phyloP scores from a whole-genome alignment of 441 rosid species.

The Manihot esculenta region DNA sequence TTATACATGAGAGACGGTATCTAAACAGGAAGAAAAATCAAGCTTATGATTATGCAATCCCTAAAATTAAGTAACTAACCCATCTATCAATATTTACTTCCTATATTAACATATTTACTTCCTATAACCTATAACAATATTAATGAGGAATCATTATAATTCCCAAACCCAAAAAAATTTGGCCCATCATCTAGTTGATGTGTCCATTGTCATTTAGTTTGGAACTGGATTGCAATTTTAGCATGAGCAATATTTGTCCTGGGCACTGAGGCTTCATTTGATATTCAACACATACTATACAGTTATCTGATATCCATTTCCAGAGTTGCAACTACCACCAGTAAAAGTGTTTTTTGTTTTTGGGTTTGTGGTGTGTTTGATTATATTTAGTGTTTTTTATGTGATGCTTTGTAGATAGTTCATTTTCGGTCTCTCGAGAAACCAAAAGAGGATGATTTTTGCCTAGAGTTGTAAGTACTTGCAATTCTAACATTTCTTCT shows the following conservation, averaged over 20 bases:
- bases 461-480: conserved; percentile 76
- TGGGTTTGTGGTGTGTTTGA: background rate
- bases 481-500: conserved; percentile 9
- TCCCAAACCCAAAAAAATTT: background rate
- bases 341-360: background rate
- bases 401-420: conserved; percentile 53
- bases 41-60: too few relatives aligned
- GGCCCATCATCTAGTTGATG: background rate
- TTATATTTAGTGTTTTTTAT: conserved; percentile 11
- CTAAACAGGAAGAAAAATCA: too few relatives aligned
- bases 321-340: background rate
- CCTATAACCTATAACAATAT: too few relatives aligned
- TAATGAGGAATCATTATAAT: background rate
- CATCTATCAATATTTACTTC: too few relatives aligned
- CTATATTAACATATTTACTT: too few relatives aligned
- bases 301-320: background rate
- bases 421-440: conserved; percentile 83
- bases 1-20: too few relatives aligned
- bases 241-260: background rate
- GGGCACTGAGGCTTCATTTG: background rate
- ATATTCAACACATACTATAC: background rate
- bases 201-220: background rate
- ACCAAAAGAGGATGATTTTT: conserved; percentile 91
- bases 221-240: background rate
- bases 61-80: too few relatives aligned